phyloP scores from a whole-genome alignment of 2,329 filamentous ascomycete species.

The Aspergillus brunneoviolaceus region DNA sequence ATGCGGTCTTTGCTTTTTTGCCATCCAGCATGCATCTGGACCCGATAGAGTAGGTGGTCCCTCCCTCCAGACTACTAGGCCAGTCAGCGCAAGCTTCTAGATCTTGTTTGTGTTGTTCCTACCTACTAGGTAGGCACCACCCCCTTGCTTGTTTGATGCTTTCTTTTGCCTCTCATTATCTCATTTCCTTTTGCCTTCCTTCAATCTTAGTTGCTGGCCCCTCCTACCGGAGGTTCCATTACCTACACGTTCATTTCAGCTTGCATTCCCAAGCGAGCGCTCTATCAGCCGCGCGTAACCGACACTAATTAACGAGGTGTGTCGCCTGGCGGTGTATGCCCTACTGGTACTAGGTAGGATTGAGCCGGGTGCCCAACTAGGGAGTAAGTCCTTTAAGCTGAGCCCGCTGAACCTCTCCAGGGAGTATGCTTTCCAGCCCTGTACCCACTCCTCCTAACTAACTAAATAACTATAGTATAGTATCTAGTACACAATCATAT shows the following conservation, averaged over 20 bases:
- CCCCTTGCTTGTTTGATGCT: not conserved
- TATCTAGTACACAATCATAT: not conserved
- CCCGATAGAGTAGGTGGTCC: not conserved
- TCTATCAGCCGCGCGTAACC: not conserved
- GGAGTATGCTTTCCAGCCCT: not conserved
- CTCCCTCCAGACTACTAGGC: not conserved
- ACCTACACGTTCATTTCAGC: not conserved
- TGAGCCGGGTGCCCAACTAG: not conserved
- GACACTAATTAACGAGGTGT: not conserved
- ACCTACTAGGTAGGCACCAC: not conserved
- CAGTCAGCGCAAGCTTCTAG: conserved; percentile 4
- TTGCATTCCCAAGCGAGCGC: not conserved
- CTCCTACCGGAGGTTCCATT: not conserved
- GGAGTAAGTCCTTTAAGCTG: not conserved
- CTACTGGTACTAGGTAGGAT: not conserved
- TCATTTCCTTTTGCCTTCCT: not conserved
- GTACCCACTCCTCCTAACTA: not conserved
- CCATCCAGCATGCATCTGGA: not conserved
- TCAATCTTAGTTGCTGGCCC: not conserved
- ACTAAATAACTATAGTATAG: not conserved
- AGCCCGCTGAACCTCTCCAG: too few species aligned
- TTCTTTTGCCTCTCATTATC: not conserved
- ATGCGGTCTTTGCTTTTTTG: conserved; percentile 2
- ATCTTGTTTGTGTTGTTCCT: conserved; percentile 1
- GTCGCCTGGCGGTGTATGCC: not conserved